phyloP scores from a whole-genome alignment of 106 monocot species.

The Chionographis japonica region DNA sequence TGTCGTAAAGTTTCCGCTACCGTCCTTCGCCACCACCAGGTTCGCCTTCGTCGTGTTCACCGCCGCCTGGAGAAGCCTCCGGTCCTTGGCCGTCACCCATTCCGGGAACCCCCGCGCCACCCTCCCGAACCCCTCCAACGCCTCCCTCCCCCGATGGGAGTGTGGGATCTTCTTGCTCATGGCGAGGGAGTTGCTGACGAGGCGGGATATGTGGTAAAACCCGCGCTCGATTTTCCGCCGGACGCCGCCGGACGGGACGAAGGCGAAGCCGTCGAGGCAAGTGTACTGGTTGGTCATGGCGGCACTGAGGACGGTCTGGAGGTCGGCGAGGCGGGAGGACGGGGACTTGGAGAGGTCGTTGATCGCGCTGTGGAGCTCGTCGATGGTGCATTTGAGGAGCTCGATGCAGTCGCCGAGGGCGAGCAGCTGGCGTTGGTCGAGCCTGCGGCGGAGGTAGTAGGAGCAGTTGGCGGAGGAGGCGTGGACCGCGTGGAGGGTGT shows the following conservation, averaged over 20 bases:
- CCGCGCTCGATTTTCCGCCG: conserved; percentile 23
- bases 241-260: conserved; percentile 27
- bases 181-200: conserved; percentile 78
- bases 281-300: conserved; percentile 86
- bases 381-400: conserved; percentile 58
- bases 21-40: conserved; percentile 74
- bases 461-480: conserved; percentile 26
- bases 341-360: conserved; percentile 20
- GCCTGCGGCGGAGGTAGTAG: conserved; percentile 19
- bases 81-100: conserved; percentile 40
- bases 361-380: conserved; percentile 29
- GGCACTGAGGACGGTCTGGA: conserved; percentile 67
- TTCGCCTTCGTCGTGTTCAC: conserved; percentile 10
- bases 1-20: conserved; percentile 68
- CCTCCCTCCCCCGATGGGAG: conserved; percentile 9
- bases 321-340: conserved; percentile 17
- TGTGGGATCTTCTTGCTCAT: conserved; percentile 55
- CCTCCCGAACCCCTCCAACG: conserved; percentile 38
- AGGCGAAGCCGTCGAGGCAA: conserved; percentile 75
- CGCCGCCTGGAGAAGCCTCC: conserved; percentile 35
- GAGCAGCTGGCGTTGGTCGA: conserved; percentile 28
- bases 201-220: conserved; percentile 36
- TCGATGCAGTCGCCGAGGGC: conserved; percentile 82
- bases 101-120: conserved; percentile 36
- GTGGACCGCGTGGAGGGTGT: conserved; percentile 28